These are phyloP conservation scores for Globisporangium spiculum DNA, from an alignment of 352 stramenopile species.

Conservation along the genomic window DNA sequence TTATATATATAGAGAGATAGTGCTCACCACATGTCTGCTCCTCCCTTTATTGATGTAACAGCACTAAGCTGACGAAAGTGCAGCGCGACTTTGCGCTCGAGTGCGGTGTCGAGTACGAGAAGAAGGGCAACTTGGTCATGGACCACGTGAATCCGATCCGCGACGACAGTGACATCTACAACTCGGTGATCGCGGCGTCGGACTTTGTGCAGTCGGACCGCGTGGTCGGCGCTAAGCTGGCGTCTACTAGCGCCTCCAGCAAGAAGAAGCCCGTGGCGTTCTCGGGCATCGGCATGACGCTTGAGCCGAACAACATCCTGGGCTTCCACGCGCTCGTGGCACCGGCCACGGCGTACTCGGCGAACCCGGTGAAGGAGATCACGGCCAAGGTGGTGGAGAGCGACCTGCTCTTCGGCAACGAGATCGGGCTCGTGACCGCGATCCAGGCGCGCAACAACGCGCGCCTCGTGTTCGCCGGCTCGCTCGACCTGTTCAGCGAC, in stretches of 20 bases:
- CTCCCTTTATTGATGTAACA: constrained; percentile 6
- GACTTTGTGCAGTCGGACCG: constrained; percentile 69
- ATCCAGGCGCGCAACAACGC: constrained; percentile 91
- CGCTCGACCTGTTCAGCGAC: constrained; percentile 88
- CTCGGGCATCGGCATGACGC: constrained; percentile 73
- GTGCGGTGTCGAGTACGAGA: constrained; percentile 87
- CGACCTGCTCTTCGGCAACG: constrained; percentile 66
- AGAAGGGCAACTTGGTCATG: constrained; percentile 85
- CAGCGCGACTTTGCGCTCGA: constrained; percentile 85
- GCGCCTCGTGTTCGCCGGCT: constrained; percentile 85
- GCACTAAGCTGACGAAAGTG: constrained; percentile 72
- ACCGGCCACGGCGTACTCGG: constrained; percentile 79
- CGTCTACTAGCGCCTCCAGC: constrained; percentile 21
- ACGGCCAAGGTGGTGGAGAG: constrained; percentile 53
- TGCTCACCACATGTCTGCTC: not conserved
- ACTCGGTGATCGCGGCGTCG: constrained; percentile 65
- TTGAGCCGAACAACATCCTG: constrained; percentile 83
- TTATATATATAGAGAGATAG: no score
- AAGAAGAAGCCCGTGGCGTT: constrained; percentile 81
- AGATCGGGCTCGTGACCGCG: constrained; percentile 81
- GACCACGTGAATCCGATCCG: constrained; percentile 79
- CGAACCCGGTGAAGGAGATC: constrained; percentile 72
- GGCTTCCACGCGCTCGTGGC: constrained; percentile 78
- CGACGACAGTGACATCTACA: constrained; percentile 66
- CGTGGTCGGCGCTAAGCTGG: constrained; percentile 51